Evolutionary conservation across 2,329 filamentous ascomycete species (phyloP).

Genomic region (Colletotrichum musicola): DNA sequence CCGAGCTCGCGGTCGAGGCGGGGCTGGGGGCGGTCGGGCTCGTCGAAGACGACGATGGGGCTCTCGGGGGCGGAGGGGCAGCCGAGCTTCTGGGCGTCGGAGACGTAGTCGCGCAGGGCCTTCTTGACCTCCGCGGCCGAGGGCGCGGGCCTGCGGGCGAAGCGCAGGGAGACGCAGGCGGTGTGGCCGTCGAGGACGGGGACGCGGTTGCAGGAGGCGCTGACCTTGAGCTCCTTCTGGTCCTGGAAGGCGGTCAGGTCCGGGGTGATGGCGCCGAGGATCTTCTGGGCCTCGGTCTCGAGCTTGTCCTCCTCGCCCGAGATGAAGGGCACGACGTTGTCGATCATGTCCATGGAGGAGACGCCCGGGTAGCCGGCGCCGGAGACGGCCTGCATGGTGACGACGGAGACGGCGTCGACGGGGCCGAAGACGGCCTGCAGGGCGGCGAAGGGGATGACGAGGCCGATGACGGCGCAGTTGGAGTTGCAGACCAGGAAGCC

Average conservation of each 20-base stretch:
- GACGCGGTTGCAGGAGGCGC: conserved; percentile 92
- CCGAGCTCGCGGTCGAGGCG: conserved; percentile 88
- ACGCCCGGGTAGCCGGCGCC: conserved; percentile 93
- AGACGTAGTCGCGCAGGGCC: conserved; percentile 83
- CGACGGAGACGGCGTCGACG: conserved; percentile 80
- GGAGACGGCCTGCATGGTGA: conserved; percentile 95
- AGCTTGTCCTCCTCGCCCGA: conserved; percentile 96
- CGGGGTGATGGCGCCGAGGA: conserved; percentile 80
- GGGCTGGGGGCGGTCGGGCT: conserved; percentile 91
- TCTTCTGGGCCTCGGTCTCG: conserved; percentile 94
- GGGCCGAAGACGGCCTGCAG: conserved; percentile 88
- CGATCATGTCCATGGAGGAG: conserved; percentile 93
- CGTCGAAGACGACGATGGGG: conserved; percentile 90
- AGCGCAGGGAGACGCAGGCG: conserved; percentile 90
- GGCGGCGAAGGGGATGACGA: conserved; percentile 94
- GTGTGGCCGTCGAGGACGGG: conserved; percentile 96
- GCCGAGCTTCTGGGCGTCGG: conserved; percentile 84
- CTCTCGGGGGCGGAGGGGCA: conserved; percentile 87
- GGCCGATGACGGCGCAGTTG: conserved; percentile 96
- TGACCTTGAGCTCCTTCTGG: conserved; percentile 80
- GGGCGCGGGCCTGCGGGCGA: conserved; percentile 81
- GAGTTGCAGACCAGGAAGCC: conserved; percentile 98
- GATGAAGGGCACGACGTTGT: conserved; percentile 97
- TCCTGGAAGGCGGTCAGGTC: conserved; percentile 82
- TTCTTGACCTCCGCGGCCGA: conserved; percentile 80